phyloP scores from a whole-genome alignment of 352 stramenopile species.

The Pythium scleroteichum region DNA sequence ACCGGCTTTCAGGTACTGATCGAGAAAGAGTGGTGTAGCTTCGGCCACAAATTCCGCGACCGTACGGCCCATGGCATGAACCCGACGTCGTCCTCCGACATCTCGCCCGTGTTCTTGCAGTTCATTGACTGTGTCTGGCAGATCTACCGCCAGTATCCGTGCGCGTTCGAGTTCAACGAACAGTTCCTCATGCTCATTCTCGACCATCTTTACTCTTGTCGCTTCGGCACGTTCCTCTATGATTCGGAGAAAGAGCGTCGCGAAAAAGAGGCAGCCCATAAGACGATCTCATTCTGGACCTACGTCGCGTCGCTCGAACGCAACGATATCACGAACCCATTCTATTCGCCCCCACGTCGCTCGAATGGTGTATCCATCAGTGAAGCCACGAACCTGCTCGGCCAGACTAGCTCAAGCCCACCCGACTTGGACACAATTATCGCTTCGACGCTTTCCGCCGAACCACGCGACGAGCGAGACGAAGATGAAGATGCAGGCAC shows the following conservation, averaged over 20 bases:
- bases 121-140: constrained; percentile 90
- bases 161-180: constrained; percentile 87
- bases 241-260: constrained; percentile 88
- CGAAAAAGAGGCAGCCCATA: constrained; percentile 46
- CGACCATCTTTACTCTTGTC: constrained; percentile 81
- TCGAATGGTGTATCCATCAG: constrained; percentile 3
- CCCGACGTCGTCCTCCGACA: constrained; percentile 88
- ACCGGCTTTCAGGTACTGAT: constrained; percentile 83
- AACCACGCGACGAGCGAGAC: background rate
- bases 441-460: background rate
- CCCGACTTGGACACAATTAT: constrained; percentile 5
- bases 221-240: constrained; percentile 95
- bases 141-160: constrained; percentile 71
- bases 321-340: constrained; percentile 67
- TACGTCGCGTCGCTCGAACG: constrained; percentile 67
- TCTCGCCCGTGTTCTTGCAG: constrained; percentile 97
- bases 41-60: constrained; percentile 89
- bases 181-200: constrained; percentile 79
- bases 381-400: background rate
- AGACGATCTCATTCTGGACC: constrained; percentile 78
- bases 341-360: constrained; percentile 48
- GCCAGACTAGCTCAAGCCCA: background rate
- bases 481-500: constrained; percentile 15
- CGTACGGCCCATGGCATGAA: constrained; percentile 59
- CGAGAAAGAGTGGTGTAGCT: constrained; percentile 90